Evolutionary conservation across 2,329 filamentous ascomycete genomes (phyloP), one percentile per base, ranked within the genome.

Genomic region (Fusarium sambucinum): DNA sequence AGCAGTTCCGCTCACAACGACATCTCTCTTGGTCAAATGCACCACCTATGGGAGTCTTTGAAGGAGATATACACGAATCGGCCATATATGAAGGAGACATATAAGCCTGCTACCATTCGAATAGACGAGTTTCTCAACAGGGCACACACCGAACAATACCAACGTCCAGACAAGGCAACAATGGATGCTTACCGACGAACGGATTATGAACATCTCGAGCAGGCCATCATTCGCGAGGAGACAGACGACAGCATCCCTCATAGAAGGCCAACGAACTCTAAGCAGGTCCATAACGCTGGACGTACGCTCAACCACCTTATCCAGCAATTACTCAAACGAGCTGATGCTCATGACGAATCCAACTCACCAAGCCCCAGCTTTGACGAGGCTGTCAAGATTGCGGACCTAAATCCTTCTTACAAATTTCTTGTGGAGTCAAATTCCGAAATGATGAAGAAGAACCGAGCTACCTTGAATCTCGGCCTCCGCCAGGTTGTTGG

Each of bases 71-170:
- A 76, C 50, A 66, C 52, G 13, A 71, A 71, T n/a, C 74, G 77
- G 8, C 77, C 78, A 2, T 79, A 70, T n/a, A 75, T 79, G 75
- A 78, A 78, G 59, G 77, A 80, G 37, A 73, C 79, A 17, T 59
- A 77, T 29, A 73, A 70, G 10, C 78, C 78, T 25, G 74, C 73
- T 7, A 73, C 70, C 8, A 51, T 76, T 21, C 66, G 71, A 14
- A 63, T 68, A 12, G 77, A 74, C 11, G 68, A 75, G 14, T 69
- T 77, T 14, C 55, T 79, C 38, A 68, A 63, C 32, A 65, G 54
- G 40, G 58, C 79, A 9, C 76, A 74, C 50, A 37, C 58, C 16
- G 72, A 77, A 12, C 68, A 75, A 54, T 79, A 80, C 63, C 53
- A 72, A 30, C 70, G 72, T 33, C 68, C 74, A 6, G 57, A 63